Conservation (phyloP, 352 stramenopile genomes). For the Hyaloperonospora arabidopsidis region DNA sequence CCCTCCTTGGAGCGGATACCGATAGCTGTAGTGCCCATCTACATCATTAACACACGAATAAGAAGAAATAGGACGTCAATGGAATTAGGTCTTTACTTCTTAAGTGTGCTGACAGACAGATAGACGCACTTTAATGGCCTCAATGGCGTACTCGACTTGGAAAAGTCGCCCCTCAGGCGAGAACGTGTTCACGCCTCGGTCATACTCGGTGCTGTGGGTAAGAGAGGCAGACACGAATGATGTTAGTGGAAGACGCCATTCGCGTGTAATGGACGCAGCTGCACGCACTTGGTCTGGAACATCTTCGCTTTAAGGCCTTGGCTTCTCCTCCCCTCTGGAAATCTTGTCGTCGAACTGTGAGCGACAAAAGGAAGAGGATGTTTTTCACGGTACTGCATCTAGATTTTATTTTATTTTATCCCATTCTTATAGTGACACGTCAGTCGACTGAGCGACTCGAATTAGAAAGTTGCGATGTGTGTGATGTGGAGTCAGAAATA, state of each 20-base stretch:
- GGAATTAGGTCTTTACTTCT: not conserved
- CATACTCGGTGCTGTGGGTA: constrained; percentile 95
- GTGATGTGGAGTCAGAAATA: too few species aligned
- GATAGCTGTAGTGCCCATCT: constrained; percentile 97
- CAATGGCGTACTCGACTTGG: constrained; percentile 98
- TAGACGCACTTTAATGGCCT: constrained; percentile 90
- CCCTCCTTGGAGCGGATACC: constrained; percentile 97
- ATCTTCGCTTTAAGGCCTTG: constrained; percentile 21
- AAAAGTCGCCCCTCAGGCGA: constrained; percentile 98
- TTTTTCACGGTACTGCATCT: constrained; percentile 1
- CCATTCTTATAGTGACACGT: too few species aligned
- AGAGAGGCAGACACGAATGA: too few species aligned
- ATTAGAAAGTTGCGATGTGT: too few species aligned
- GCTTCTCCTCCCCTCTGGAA: constrained; percentile 26
- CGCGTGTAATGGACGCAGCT: too few species aligned
- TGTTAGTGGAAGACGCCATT: too few species aligned
- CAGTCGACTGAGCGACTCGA: too few species aligned
- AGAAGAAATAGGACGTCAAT: not conserved
- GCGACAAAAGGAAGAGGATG: constrained; percentile 11
- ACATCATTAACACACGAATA: constrained; percentile 3
- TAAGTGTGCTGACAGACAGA: not conserved
- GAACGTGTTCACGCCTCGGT: constrained; percentile 99
- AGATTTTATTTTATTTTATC: too few species aligned
- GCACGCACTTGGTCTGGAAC: constrained; percentile 59
- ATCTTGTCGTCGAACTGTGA: constrained; percentile 25